Base-by-base conservation (phyloP, 495 filamentous ascomycete species). In the Symbiotaphrina buchneri region DNA sequence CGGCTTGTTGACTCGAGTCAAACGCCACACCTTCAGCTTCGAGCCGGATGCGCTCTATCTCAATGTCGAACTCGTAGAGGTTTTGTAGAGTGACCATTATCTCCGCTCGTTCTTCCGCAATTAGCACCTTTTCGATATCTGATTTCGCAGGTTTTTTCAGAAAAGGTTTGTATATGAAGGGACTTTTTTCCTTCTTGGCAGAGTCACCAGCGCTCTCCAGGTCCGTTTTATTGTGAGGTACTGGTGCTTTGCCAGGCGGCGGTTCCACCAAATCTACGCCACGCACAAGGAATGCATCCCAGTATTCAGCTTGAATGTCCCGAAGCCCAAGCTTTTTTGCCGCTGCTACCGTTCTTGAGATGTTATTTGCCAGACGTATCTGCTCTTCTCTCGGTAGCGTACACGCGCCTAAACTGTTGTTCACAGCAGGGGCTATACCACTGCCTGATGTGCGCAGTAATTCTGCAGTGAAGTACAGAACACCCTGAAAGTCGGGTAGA, bases 161-260 rank as follows among this genome's bases (percentile, higher is more conserved):
- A 39, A 90, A 92, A 1, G 85, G 76, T 41, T 92, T 92, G 39
- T 92, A 87, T 27, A 95, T 72, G 41, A 95, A 93, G 1, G 85
- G 85, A 37, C 77, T 78, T 32, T 70, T 78, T 18, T 61, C 56
- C 30, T 59, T 56, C 19, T 59, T 44, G 6, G 51, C 48, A 20
- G 58, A 53, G 5, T 56, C 53, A 16, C 62, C 61, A 3, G 63
- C 63, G 14, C 67, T 65, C 24, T 74, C 66, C 7, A 93, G 51
- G 28, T 84, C 73, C 19, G 62, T 64, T 39, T 68, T 75, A 3
- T 59, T 65, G 39, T 81, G 82, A 5, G 74, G 61, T 36, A 76
- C 64, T 11, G 83, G 72, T n/a, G 60, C 60, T 38, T 52, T 55
- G 13, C 52, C 53, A 21, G 55, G 49, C 27, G 54, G 47, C 20